A percentile compares a stretch with the other conserved stretches of the same genome.
These are phyloP conservation scores for Chenopodium quinoa DNA, from an alignment of 148 eudicot species.

Conservation along the genomic window DNA sequence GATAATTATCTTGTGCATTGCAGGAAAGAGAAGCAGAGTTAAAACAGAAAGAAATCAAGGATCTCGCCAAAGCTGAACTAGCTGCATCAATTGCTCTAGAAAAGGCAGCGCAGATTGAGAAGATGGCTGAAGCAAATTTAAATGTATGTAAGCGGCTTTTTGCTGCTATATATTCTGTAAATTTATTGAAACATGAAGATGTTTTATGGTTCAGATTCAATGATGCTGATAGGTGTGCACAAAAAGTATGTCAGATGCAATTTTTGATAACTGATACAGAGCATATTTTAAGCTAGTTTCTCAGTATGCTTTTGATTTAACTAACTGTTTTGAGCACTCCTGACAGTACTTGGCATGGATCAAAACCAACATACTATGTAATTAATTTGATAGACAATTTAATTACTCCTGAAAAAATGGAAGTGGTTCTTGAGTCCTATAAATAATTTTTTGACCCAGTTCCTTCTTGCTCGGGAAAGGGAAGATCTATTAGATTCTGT, in stretches of 20 bases:
- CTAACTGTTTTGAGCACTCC: neutral
- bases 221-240: neutral
- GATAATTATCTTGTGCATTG: slow-evolving; percentile 26
- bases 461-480: neutral
- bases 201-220: neutral
- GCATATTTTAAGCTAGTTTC: neutral
- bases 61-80: slow-evolving; percentile 78
- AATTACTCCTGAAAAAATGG: too few relatives aligned
- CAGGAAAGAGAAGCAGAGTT: slow-evolving; percentile 71
- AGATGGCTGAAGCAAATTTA: slow-evolving; percentile 88
- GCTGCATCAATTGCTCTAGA: slow-evolving; percentile 85
- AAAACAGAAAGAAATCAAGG: slow-evolving; percentile 60
- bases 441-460: neutral
- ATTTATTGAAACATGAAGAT: neutral
- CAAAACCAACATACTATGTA: too few relatives aligned
- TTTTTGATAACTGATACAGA: neutral
- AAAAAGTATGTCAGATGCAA: neutral
- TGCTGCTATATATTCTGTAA: slow-evolving; percentile 9
- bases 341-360: neutral
- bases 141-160: slow-evolving; percentile 49
- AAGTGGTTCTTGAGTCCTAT: too few relatives aligned
- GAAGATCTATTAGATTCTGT: neutral
- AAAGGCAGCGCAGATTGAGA: slow-evolving; percentile 88
- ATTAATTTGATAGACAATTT: too few relatives aligned
- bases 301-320: neutral